Conservation (phyloP, 345 rosid species). For the Limnanthes douglasii region DNA sequence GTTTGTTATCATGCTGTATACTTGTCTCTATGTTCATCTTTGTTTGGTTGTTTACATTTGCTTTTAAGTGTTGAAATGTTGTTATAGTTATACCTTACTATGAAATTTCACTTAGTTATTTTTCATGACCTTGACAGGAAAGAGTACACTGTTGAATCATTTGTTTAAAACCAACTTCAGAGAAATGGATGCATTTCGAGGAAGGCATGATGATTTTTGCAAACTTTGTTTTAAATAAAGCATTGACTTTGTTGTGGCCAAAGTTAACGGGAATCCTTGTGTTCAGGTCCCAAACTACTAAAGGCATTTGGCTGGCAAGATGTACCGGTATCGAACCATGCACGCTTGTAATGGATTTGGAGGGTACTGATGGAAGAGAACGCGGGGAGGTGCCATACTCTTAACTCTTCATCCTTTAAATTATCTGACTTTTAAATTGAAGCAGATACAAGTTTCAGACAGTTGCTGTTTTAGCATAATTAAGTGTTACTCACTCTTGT, state of each 20-base stretch:
- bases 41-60: too few species aligned
- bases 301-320: constrained; percentile 90
- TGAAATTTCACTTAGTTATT: constrained; percentile 10
- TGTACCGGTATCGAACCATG: constrained; percentile 83
- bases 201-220: constrained; percentile 36
- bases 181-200: constrained; percentile 97
- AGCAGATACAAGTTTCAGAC: too few species aligned
- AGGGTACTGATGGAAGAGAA: constrained; percentile 97
- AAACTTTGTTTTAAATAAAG: too few species aligned
- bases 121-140: constrained; percentile 45
- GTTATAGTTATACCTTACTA: too few species aligned
- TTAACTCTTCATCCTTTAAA: too few species aligned
- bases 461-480: too few species aligned
- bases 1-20: too few species aligned
- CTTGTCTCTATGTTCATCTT: too few species aligned
- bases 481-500: constrained; percentile 3
- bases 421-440: too few species aligned
- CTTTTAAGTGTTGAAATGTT: too few species aligned
- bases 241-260: constrained; percentile 1
- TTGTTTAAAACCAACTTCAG: constrained; percentile 74
- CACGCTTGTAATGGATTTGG: constrained; percentile 93
- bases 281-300: constrained; percentile 84
- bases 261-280: constrained; percentile 4
- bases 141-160: constrained; percentile 80
- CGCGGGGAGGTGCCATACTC: constrained; percentile 66